phyloP scores from a whole-genome alignment of 2,329 filamentous ascomycete species.

The Reticulascus tulasneorum region DNA sequence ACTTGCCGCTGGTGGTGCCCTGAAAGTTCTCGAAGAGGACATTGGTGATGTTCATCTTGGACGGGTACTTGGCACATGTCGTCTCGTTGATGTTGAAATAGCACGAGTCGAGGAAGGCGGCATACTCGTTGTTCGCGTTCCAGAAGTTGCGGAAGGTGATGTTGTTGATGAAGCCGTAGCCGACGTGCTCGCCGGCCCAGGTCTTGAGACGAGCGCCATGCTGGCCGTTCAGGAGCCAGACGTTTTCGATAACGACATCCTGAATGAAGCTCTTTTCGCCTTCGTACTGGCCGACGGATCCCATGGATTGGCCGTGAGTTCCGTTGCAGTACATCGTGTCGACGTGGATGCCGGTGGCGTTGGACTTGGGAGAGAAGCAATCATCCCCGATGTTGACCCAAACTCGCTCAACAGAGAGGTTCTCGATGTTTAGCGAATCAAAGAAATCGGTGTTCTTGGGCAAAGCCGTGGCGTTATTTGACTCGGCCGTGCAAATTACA shows the following conservation, averaged over 20 bases:
- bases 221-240: conserved; percentile 43
- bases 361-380: conserved; percentile 62
- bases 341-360: conserved; percentile 54
- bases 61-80: conserved; percentile 56
- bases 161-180: conserved; percentile 55
- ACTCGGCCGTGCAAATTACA: conserved; percentile 49
- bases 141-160: conserved; percentile 56
- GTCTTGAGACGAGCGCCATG: conserved; percentile 64
- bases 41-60: conserved; percentile 50
- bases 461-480: conserved; percentile 52
- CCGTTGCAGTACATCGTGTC: conserved; percentile 57
- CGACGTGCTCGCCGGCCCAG: conserved; percentile 52
- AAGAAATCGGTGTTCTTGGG: conserved; percentile 60
- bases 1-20: conserved; percentile 50
- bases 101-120: conserved; percentile 49
- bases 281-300: conserved; percentile 56
- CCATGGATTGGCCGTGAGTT: conserved; percentile 59
- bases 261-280: conserved; percentile 32
- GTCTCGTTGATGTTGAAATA: conserved; percentile 53
- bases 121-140: conserved; percentile 58
- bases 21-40: conserved; percentile 54
- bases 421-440: conserved; percentile 15
- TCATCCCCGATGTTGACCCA: conserved; percentile 60
- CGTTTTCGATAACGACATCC: conserved; percentile 55
- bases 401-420: conserved; percentile 13